Evolutionary conservation across 345 rosid species (phyloP).

Genomic region (Luvunga scandens): DNA sequence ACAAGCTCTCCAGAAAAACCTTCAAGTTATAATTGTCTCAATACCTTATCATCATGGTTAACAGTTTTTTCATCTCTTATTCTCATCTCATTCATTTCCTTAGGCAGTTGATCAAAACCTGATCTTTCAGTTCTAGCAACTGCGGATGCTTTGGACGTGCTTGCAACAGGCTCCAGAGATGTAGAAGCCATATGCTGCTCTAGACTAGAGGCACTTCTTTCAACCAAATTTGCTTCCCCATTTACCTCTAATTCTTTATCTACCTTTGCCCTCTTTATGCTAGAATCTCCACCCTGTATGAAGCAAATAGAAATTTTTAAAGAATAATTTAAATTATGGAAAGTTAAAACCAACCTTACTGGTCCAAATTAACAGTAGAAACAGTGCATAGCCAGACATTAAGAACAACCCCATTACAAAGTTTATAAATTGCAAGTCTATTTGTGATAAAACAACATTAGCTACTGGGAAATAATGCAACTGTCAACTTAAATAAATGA

Average conservation of each 20-base stretch:
- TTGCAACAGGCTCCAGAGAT: conserved; percentile 49
- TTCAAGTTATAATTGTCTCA: not conserved
- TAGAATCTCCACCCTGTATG: conserved; percentile 65
- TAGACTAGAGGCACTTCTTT: conserved; percentile 39
- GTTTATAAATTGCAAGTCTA: not conserved
- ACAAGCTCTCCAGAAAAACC: conserved; percentile 3
- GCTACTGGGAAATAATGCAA: not conserved
- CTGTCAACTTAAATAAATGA: not conserved
- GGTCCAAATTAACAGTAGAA: not conserved
- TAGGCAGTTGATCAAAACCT: conserved; percentile 60
- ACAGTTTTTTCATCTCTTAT: conserved; percentile 53
- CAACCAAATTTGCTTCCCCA: conserved; percentile 41
- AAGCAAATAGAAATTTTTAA: not conserved
- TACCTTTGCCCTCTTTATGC: conserved; percentile 68
- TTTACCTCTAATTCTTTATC: conserved; percentile 52
- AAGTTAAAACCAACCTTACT: not conserved
- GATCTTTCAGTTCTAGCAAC: conserved; percentile 35
- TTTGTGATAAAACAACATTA: not conserved
- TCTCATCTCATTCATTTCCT: conserved; percentile 58
- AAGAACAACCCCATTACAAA: not conserved
- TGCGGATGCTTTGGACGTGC: conserved; percentile 44
- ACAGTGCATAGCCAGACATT: not conserved
- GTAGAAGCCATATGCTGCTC: conserved; percentile 59
- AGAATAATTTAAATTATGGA: conserved; percentile 10
- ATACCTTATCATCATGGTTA: conserved; percentile 59